Evolutionary conservation across 2,329 filamentous ascomycete genomes (phyloP), one percentile per base, ranked within the genome.

Genomic region (Xenoacremonium recifei): DNA sequence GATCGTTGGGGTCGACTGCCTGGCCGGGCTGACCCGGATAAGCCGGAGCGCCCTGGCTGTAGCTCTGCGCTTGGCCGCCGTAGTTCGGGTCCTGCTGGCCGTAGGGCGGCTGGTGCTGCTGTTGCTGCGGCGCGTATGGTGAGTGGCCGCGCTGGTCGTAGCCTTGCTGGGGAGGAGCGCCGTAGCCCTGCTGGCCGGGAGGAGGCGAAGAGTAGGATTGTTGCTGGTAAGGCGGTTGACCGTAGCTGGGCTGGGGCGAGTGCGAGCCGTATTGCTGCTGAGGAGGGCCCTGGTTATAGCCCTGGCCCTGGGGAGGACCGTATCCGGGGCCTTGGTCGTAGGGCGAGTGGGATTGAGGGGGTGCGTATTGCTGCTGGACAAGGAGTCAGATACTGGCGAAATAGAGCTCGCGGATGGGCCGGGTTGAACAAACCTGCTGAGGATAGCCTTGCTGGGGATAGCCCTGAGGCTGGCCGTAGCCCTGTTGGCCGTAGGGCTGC

Each of bases 51-150:
- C 53, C 54, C 12, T 48, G 7, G 6, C 12, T 11, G n/a, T 6
- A 50, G 36, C 49, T 51, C 19, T 63, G 57, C 25, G 44, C 51
- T 18, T 53, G 49, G 9, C 48, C 51, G 35, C 50, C 47, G 23
- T 56, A 47, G 20, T 51, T 50, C n/a, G 47, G 30, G 19, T 36
- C 40, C 9, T 36, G 31, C 23, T 35, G 44, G 19, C 47, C 58
- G 35, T 62, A 50, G n/a, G n/a, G n/a, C n/a, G n/a, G n/a, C 20
- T 61, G 56, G 6, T 54, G 47, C 35, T 57, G 50, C 21, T 61
- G 57, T 5, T 55, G 48, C 36, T 58, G 58, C 15, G 50, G 45
- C 37, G 53, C 44, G 31, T 54, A 50, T 20, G 42, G 30, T 12
- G 48, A 47, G 43, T 47, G 42, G 32, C 46, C 44, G 16, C 45